Percentiles rank a stretch among this genome's conserved stretches.
Conservation (phyloP, 768 basidiomycete species). For the Pulveroboletus sp. region DNA sequence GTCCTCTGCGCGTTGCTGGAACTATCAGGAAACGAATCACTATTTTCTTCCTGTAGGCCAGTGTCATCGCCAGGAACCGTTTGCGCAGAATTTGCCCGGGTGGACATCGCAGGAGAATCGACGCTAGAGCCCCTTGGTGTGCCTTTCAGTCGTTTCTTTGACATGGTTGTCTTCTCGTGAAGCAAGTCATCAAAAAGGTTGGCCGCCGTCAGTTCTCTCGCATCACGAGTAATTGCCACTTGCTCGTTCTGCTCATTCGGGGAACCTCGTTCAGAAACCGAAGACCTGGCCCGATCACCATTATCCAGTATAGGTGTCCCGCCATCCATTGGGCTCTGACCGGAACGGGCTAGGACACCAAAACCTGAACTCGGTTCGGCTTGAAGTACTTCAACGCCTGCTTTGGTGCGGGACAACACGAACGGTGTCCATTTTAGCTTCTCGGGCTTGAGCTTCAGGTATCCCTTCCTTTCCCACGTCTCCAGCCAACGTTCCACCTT, state of each 20-base stretch:
- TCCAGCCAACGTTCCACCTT: slow-evolving; percentile 63
- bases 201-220: slow-evolving; percentile 22
- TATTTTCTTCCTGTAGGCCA: slow-evolving; percentile 5
- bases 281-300: slow-evolving; percentile 16
- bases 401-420: slow-evolving; percentile 52
- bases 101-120: slow-evolving; percentile 17
- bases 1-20: neutral
- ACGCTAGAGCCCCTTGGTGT: slow-evolving; percentile 12
- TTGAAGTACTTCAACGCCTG: slow-evolving; percentile 28
- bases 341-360: slow-evolving; percentile 3
- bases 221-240: slow-evolving; percentile 1
- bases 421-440: slow-evolving; percentile 96
- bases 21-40: slow-evolving; percentile 8
- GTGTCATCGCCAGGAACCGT: slow-evolving; percentile 12
- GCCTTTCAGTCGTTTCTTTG: slow-evolving; percentile 18
- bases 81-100: slow-evolving; percentile 19
- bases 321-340: slow-evolving; percentile 18
- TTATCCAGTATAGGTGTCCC: slow-evolving; percentile 23
- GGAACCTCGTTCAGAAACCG: slow-evolving; percentile 10
- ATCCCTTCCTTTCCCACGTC: slow-evolving; percentile 76
- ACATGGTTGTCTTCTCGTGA: slow-evolving; percentile 10
- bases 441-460: slow-evolving; percentile 73
- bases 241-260: slow-evolving; percentile 17
- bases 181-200: slow-evolving; percentile 33
- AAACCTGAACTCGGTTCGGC: slow-evolving; percentile 13